These are phyloP conservation scores for Fusarium sp. DNA, from an alignment of 2,329 filamentous ascomycete species.

Conservation along the genomic window DNA sequence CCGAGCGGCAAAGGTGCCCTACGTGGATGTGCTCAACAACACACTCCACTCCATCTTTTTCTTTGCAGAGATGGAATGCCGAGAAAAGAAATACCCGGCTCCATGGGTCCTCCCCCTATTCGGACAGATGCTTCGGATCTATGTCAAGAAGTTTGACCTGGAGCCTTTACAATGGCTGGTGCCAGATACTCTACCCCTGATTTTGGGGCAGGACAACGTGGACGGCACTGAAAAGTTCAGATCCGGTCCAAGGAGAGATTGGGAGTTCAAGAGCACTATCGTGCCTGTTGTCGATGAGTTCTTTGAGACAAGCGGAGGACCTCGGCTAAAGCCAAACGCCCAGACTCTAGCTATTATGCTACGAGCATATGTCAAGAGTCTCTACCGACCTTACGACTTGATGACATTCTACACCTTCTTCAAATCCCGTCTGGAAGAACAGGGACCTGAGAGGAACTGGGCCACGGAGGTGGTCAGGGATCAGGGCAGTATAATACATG, in stretches of 20 bases:
- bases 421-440: slow-evolving; percentile 53
- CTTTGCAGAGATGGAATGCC: slow-evolving; percentile 54
- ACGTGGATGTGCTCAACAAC: slow-evolving; percentile 49
- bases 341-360: slow-evolving; percentile 60
- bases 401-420: slow-evolving; percentile 60
- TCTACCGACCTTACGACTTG: slow-evolving; percentile 53
- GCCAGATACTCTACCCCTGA: slow-evolving; percentile 49
- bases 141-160: slow-evolving; percentile 59
- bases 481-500: slow-evolving; percentile 58
- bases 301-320: slow-evolving; percentile 38
- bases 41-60: slow-evolving; percentile 61
- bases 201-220: slow-evolving; percentile 37
- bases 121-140: slow-evolving; percentile 60
- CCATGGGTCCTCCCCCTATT: slow-evolving; percentile 54
- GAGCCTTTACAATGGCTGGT: slow-evolving; percentile 56
- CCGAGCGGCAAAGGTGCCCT: slow-evolving; percentile 60
- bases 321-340: slow-evolving; percentile 49
- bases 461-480: slow-evolving; percentile 51
- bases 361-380: slow-evolving; percentile 55
- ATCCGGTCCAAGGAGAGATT: slow-evolving; percentile 31
- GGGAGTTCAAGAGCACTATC: slow-evolving; percentile 47
- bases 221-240: slow-evolving; percentile 39
- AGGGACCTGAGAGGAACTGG: slow-evolving; percentile 46
- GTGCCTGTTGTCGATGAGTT: slow-evolving; percentile 48
- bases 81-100: slow-evolving; percentile 40